Evolutionary conservation across 495 filamentous ascomycete genomes (phyloP).

Genomic region (Darksidea phi): DNA sequence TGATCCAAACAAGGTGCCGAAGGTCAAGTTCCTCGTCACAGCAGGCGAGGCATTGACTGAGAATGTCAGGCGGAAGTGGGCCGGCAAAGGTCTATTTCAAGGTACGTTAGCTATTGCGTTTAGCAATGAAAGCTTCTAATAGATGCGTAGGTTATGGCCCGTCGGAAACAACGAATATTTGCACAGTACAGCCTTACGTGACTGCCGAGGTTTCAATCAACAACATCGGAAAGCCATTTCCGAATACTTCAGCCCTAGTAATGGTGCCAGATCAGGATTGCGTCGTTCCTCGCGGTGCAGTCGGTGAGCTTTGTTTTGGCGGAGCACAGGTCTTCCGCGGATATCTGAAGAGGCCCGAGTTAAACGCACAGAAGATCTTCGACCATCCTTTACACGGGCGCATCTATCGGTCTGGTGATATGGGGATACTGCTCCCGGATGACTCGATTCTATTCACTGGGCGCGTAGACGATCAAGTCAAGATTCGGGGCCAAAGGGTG

Average conservation of each 20-base stretch:
- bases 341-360: slow-evolving; percentile 60
- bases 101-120: slow-evolving; percentile 43
- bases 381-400: slow-evolving; percentile 63
- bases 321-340: slow-evolving; percentile 73
- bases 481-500: slow-evolving; percentile 75
- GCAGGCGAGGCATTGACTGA: slow-evolving; percentile 70
- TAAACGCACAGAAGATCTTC: slow-evolving; percentile 61
- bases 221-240: slow-evolving; percentile 64
- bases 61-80: slow-evolving; percentile 65
- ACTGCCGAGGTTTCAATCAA: slow-evolving; percentile 48
- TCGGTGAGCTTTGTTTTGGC: slow-evolving; percentile 82
- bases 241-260: slow-evolving; percentile 71
- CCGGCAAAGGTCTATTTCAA: slow-evolving; percentile 62
- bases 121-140: neutral
- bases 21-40: slow-evolving; percentile 64
- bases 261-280: slow-evolving; percentile 41
- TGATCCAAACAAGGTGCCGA: slow-evolving; percentile 59
- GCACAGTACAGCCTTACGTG: slow-evolving; percentile 57
- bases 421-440: slow-evolving; percentile 68
- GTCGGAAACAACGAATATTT: slow-evolving; percentile 73
- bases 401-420: slow-evolving; percentile 69
- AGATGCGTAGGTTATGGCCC: slow-evolving; percentile 60
- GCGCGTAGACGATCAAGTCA: slow-evolving; percentile 76
- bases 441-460: slow-evolving; percentile 70
- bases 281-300: slow-evolving; percentile 61